Base-by-base conservation (phyloP, 371 early-diverging fungal genomes). In the Phascolomyces articulosus region DNA sequence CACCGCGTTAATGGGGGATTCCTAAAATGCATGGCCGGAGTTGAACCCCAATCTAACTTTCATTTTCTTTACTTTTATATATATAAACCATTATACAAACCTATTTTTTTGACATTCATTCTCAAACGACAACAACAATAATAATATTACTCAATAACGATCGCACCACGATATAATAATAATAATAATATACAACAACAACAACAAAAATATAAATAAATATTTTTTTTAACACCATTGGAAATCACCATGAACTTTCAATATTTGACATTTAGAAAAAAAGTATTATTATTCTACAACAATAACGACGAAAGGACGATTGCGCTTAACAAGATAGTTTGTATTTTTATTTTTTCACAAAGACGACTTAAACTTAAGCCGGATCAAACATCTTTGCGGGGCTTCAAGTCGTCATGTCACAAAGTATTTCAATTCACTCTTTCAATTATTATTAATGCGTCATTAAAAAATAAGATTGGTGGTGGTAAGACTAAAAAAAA, bases 401-500 rank as follows among this genome's bases (percentile, higher is more conserved):
- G 68, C 68, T 68, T 63, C 63, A 68, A 68, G 68, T 63, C 58
- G 68, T 51, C 68, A 68, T 68, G 68, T 68, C 68, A 68, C 63
- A 63, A 64, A 63, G 68, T 68, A 64, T 41, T 21, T 2, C 34
- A n/a, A n/a, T n/a, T n/a, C n/a, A n/a, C n/a, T n/a, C n/a, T n/a
- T n/a, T n/a, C n/a, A n/a, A n/a, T n/a, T n/a, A n/a, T n/a, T n/a
- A n/a, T n/a, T n/a, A n/a, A n/a, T n/a, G n/a, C n/a, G n/a, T n/a
- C n/a, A n/a, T n/a, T n/a, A n/a, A n/a, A n/a, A n/a, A n/a, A n/a
- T n/a, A n/a, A n/a, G n/a, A n/a, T n/a, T n/a, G n/a, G n/a, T n/a
- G n/a, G n/a, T n/a, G n/a, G n/a, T n/a, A n/a, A n/a, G n/a, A n/a
- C n/a, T n/a, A n/a, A n/a, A n/a, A n/a, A n/a, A n/a, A n/a, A n/a